Conservation (phyloP, 257 asterid genomes). For the Handroanthus guayacan region DNA sequence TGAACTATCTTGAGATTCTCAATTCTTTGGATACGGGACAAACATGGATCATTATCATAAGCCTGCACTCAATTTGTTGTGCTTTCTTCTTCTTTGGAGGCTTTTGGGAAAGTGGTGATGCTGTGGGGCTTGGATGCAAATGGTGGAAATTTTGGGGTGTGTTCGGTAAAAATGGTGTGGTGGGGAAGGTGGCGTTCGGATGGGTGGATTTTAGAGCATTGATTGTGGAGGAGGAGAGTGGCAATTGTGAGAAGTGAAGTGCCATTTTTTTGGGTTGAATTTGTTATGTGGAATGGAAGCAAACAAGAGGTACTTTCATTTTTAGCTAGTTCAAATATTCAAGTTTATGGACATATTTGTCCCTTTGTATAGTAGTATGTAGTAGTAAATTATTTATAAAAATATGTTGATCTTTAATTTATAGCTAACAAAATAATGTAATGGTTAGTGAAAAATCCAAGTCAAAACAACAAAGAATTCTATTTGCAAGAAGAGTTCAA, state of each 20-base stretch:
- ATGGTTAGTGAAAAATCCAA: no score
- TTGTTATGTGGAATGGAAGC: background rate
- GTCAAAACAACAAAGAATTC: no score
- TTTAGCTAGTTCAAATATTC: no score
- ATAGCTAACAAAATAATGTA: no score
- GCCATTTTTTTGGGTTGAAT: background rate
- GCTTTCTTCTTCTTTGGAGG: constrained; percentile 42
- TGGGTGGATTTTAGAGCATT: background rate
- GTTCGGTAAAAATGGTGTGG: background rate
- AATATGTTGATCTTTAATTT: no score
- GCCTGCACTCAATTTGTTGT: background rate
- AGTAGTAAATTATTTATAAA: no score
- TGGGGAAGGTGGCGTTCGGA: constrained; percentile 25
- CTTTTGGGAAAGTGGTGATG: constrained; percentile 27
- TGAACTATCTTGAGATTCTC: no score
- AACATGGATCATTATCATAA: no score
- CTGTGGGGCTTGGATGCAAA: constrained; percentile 10
- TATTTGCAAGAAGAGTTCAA: no score
- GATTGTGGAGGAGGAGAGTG: background rate
- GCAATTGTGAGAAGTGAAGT: background rate
- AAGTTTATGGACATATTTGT: no score
- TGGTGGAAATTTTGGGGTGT: background rate
- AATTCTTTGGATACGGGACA: no score
- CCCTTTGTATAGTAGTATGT: no score
- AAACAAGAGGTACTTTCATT: background rate